phyloP scores from a whole-genome alignment of 495 filamentous ascomycete species.

The Penicillium arizonense region DNA sequence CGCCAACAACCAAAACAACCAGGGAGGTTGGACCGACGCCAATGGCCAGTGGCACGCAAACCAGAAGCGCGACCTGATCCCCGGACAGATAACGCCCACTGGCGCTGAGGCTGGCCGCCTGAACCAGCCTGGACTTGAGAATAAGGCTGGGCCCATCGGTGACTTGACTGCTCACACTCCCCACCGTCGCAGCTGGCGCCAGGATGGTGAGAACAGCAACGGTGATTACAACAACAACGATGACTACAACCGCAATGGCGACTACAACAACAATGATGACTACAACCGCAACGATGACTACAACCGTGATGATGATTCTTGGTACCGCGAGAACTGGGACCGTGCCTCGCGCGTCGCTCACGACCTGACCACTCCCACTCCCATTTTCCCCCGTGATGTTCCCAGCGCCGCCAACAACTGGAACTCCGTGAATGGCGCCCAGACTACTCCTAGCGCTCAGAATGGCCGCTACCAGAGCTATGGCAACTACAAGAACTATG shows the following conservation, averaged over 20 bases:
- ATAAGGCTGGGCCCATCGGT: background rate
- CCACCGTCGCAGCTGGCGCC: constrained; percentile 9
- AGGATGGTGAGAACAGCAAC: constrained; percentile 7
- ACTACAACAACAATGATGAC: constrained; percentile 1
- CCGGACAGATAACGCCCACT: background rate
- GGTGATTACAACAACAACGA: constrained; percentile 5
- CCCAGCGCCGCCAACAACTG: background rate
- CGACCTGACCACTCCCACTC: background rate
- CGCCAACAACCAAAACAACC: constrained; percentile 9
- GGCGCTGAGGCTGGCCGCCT: background rate
- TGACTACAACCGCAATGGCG: constrained; percentile 4
- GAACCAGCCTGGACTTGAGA: background rate
- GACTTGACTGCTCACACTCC: background rate
- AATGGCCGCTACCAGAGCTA: constrained; percentile 5
- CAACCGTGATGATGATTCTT: background rate
- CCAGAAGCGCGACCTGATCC: constrained; percentile 12
- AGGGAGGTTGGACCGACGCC: constrained; percentile 12
- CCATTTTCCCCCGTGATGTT: background rate
- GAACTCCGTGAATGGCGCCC: constrained; percentile 3
- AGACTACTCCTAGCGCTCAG: constrained; percentile 6
- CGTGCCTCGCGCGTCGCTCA: no score
- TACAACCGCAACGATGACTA: constrained; percentile 1
- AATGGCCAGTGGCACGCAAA: constrained; percentile 15
- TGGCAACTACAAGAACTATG: constrained; percentile 9
- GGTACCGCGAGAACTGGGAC: no score